phyloP scores from a whole-genome alignment of 2,329 filamentous ascomycete species.

The Ophiocordyceps camponoti-rufipedis region DNA sequence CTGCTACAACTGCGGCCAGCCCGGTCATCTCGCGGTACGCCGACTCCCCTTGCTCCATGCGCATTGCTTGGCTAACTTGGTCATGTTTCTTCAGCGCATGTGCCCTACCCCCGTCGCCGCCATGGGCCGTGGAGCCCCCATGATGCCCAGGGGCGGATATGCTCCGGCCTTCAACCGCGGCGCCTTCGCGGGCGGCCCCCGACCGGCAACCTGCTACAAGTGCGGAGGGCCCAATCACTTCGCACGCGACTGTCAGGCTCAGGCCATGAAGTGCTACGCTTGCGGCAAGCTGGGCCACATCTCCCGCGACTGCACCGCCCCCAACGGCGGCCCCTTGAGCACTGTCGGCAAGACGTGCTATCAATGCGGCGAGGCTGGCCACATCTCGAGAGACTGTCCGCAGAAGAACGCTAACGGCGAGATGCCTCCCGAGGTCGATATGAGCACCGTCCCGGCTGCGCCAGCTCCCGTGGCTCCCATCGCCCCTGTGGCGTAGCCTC shows the following conservation, averaged over 20 bases:
- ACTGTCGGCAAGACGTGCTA: slow-evolving; percentile 98
- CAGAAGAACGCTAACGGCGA: slow-evolving; percentile 43
- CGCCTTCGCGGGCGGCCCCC: slow-evolving; percentile 52
- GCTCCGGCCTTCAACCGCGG: slow-evolving; percentile 47
- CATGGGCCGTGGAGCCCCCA: slow-evolving; percentile 45
- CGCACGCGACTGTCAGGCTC: slow-evolving; percentile 92
- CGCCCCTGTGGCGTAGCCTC: slow-evolving; percentile 19
- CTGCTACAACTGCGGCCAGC: slow-evolving; percentile 93
- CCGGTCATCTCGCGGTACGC: slow-evolving; percentile 77
- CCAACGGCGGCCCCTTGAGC: slow-evolving; percentile 89
- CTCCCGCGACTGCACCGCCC: slow-evolving; percentile 83
- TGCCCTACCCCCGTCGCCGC: slow-evolving; percentile 58
- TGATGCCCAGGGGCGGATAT: slow-evolving; percentile 52
- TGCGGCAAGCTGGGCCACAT: slow-evolving; percentile 93
- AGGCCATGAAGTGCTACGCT: slow-evolving; percentile 97
- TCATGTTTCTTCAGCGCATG: slow-evolving; percentile 37
- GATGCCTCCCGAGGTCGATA: slow-evolving; percentile 24
- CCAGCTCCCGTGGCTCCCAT: slow-evolving; percentile 28
- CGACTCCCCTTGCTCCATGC: slow-evolving; percentile 36
- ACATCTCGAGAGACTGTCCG: slow-evolving; percentile 91
- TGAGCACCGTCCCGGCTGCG: slow-evolving; percentile 21
- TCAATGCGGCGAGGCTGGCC: slow-evolving; percentile 84
- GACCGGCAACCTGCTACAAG: slow-evolving; percentile 55
- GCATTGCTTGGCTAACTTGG: slow-evolving; percentile 3
- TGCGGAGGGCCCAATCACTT: slow-evolving; percentile 89